phyloP scores from a whole-genome alignment of 73 alveolate species.

The Tetrahymena elliotti region DNA sequence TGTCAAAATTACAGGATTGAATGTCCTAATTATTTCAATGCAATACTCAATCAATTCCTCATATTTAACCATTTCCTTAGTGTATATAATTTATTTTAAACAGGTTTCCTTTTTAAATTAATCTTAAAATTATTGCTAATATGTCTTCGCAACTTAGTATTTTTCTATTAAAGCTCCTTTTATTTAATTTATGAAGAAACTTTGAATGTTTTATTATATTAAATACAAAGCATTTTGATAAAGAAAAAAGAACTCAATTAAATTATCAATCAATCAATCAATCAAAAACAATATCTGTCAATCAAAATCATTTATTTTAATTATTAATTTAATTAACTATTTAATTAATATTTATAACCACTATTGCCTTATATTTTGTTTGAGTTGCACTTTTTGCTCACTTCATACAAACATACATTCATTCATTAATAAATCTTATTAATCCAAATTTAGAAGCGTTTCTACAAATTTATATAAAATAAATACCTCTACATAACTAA shows the following conservation, averaged over 20 bases:
- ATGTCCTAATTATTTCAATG: constrained; percentile 63
- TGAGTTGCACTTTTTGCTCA: neutral
- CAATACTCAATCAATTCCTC: constrained; percentile 72
- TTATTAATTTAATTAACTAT: neutral
- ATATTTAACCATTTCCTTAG: constrained; percentile 64
- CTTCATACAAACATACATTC: neutral
- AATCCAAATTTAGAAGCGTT: neutral
- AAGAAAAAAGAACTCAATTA: neutral
- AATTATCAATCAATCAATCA: neutral
- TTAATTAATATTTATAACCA: no score
- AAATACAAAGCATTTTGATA: neutral
- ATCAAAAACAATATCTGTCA: neutral
- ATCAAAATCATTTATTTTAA: neutral
- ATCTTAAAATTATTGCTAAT: neutral
- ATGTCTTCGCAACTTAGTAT: neutral
- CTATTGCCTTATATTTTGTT: neutral
- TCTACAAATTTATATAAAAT: neutral
- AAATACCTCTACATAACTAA: neutral
- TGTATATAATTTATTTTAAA: neutral
- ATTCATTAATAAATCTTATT: neutral
- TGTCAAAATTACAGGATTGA: constrained; percentile 75
- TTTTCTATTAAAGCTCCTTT: neutral
- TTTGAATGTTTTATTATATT: neutral
- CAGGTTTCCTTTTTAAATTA: constrained; percentile 14
- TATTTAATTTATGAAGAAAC: neutral